Percentiles rank a stretch among this genome's conserved stretches.
These are phyloP conservation scores for Pseudogymnoascus sp. DNA, from an alignment of 2,329 filamentous ascomycete species.

Conservation along the genomic window DNA sequence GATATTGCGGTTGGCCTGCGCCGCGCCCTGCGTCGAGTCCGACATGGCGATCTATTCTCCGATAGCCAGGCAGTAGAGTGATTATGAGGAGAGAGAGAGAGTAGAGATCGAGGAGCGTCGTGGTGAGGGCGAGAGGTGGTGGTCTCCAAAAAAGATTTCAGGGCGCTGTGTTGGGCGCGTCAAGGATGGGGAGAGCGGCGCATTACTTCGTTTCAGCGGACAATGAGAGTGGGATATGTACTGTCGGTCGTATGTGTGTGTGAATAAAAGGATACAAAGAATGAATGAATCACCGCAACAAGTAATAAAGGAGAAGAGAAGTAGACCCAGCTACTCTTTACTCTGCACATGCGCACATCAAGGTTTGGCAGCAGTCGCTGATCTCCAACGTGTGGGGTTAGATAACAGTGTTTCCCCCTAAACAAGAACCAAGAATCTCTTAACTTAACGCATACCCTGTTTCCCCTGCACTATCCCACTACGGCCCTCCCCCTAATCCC, in stretches of 20 bases:
- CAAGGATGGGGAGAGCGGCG: neutral
- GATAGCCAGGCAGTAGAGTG: neutral
- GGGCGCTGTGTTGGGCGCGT: constrained; percentile 3
- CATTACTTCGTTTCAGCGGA: constrained; percentile 4
- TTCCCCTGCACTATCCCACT: neutral
- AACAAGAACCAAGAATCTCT: neutral
- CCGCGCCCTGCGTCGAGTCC: constrained; percentile 14
- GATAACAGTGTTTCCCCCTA: neutral
- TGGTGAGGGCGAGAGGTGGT: neutral
- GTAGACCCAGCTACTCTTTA: neutral
- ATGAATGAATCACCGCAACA: neutral
- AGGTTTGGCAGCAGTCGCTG: neutral
- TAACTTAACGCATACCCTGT: constrained; percentile 3
- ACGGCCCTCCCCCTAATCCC: neutral
- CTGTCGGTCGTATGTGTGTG: neutral
- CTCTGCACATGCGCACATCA: neutral
- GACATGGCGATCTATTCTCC: neutral
- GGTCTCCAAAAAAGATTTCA: neutral
- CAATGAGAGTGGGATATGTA: neutral
- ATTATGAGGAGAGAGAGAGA: neutral
- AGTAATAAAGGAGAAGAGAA: neutral
- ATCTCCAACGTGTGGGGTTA: neutral
- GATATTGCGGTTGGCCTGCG: constrained; percentile 24
- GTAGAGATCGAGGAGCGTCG: neutral
- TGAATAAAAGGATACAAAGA: neutral